Percentiles rank a stretch among this genome's conserved stretches.
Evolutionary conservation across 768 basidiomycete species (phyloP).

Genomic region (Trametes sanguinea): DNA sequence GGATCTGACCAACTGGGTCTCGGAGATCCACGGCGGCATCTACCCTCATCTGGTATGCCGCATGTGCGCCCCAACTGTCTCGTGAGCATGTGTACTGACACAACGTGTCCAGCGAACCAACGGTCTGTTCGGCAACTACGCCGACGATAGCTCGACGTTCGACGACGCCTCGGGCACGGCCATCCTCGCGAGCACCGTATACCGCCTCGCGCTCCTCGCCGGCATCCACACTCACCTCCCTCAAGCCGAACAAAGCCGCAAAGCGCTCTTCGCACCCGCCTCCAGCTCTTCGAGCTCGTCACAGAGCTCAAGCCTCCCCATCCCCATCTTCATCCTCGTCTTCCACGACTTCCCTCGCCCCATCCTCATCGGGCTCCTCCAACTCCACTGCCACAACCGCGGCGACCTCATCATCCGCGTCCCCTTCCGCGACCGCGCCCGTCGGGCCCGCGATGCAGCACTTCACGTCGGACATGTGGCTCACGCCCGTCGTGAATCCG

Average conservation of each 20-base stretch:
- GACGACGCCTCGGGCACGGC: conserved; percentile 74
- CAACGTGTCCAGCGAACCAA: conserved; percentile 40
- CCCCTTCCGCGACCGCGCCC: conserved; percentile 5
- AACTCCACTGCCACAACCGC: conserved; percentile 14
- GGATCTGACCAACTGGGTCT: conserved; percentile 64
- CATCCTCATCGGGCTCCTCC: conserved; percentile 4
- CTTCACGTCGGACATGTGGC: conserved; percentile 62
- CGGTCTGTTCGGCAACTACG: conserved; percentile 72
- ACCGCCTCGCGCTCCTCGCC: conserved; percentile 62
- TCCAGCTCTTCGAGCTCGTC: conserved; percentile 1
- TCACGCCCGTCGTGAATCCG: conserved; percentile 78
- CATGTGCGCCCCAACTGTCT: conserved; percentile 29
- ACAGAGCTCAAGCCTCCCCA: neutral
- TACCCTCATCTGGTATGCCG: conserved; percentile 52
- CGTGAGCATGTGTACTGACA: neutral
- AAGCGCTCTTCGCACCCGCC: conserved; percentile 34
- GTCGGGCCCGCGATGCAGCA: conserved; percentile 38
- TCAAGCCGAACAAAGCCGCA: conserved; percentile 57
- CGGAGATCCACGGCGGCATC: conserved; percentile 75
- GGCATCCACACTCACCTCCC: conserved; percentile 53
- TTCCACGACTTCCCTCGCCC: conserved; percentile 2
- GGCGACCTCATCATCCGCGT: neutral
- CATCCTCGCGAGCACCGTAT: conserved; percentile 75
- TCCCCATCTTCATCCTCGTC: neutral
- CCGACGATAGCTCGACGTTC: conserved; percentile 60